Evolutionary conservation across 2,329 filamentous ascomycete species (phyloP), one percentile per base, ranked within the genome.

Genomic region (Paradendryphiella salina): DNA sequence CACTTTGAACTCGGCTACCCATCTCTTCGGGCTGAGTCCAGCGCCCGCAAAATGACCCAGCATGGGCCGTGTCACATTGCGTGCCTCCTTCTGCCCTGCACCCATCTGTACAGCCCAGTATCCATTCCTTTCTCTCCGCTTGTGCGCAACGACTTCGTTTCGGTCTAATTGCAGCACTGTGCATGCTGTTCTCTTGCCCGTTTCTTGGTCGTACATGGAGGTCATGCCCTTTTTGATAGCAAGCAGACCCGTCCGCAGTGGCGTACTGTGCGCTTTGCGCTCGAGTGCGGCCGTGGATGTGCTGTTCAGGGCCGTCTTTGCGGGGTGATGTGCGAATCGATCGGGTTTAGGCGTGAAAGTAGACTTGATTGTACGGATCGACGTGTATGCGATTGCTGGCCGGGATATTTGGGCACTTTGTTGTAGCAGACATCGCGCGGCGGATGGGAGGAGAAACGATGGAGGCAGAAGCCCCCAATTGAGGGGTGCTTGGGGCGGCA

Each of bases 151-250:
- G 7, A 96, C 91, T 76, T 97, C 88, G 54, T 95, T 91, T 65
- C 90, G 82, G 74, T 99, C 94, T 65, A 99, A 81, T 77, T 97
- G 92, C 50, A 99, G 82, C 45, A 99, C 88, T 11, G 94, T 99
- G 79, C 91, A 96, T 15, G 92, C 82, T 51, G 86, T 88, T 59
- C 93, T 86, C 58, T 82, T 82, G 63, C 89, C 88, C 20, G 89
- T 88, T 64, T 85, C 83, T 0, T 82, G 76, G 68, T 91, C 86
- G 80, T 88, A 97, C 59, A 96, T 77, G 53, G 88, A 92, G 35
- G 91, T 96, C 89, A 99, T 97, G 74, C 94, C 94, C 77, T 92
- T 93, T 78, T 99, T 99, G 71, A 86, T 82, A 10, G 88, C 91
- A 38, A 99, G 81, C 7, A 90, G 86, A 23, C 94, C 94, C 2